Conservation (phyloP, 2,329 filamentous ascomycete genomes). For the Calonectria hongkongensis region DNA sequence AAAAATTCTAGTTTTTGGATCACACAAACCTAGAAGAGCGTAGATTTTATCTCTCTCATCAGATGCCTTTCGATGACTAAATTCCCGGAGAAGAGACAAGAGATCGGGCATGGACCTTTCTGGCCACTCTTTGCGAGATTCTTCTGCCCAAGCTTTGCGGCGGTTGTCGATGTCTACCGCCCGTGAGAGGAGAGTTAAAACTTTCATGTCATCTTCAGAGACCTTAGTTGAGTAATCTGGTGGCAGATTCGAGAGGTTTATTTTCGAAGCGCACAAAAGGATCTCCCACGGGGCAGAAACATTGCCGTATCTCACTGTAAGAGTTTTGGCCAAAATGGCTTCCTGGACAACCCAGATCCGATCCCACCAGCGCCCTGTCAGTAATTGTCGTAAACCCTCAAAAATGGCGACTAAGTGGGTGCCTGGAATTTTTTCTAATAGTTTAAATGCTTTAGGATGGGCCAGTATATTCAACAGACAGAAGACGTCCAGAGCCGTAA, state of each 20-base stretch:
- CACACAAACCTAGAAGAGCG: neutral
- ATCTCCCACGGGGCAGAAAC: neutral
- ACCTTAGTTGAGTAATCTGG: neutral
- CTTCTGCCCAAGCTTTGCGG: neutral
- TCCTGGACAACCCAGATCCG: conserved; percentile 1
- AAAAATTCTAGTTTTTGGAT: neutral
- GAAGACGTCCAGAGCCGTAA: neutral
- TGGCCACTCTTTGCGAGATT: neutral
- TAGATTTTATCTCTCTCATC: neutral
- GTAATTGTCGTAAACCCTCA: neutral
- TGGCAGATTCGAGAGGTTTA: too few species aligned
- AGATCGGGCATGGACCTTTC: neutral
- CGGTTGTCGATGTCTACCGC: neutral
- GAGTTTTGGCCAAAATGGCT: neutral
- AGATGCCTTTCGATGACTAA: neutral
- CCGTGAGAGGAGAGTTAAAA: neutral
- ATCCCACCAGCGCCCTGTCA: neutral
- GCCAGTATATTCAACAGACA: neutral
- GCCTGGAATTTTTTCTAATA: neutral
- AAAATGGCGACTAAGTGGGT: neutral
- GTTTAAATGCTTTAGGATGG: neutral
- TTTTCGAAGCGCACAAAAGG: neutral
- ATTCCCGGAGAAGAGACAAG: neutral
- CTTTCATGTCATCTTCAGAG: neutral
- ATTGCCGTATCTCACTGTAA: neutral